A percentile compares a stretch with the other conserved stretches of the same genome.
Conservation (phyloP, 2,329 filamentous ascomycete species). For the Phyllachora maydis region DNA sequence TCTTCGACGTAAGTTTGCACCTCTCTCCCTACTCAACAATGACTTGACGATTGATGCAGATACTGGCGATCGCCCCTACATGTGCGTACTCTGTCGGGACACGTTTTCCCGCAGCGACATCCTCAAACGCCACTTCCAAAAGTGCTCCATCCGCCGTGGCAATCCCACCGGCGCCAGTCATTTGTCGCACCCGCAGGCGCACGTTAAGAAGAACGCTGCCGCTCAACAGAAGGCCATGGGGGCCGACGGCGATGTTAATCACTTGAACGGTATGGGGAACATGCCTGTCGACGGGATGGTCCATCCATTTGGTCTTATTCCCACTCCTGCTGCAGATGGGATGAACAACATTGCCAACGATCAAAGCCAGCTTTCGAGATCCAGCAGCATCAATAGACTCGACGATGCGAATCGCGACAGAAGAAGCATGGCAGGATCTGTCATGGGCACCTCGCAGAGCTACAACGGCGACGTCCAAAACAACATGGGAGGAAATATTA, state of each 20-base stretch:
- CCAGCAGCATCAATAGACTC: constrained; percentile 39
- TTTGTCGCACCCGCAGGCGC: constrained; percentile 77
- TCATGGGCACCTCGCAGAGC: constrained; percentile 31
- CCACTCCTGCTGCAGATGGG: constrained; percentile 32
- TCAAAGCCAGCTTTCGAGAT: constrained; percentile 39
- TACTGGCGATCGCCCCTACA: constrained; percentile 93
- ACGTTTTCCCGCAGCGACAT: constrained; percentile 97
- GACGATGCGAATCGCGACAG: constrained; percentile 35
- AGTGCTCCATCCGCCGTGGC: constrained; percentile 89
- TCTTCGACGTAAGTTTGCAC: constrained; percentile 61
- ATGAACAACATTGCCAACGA: constrained; percentile 38
- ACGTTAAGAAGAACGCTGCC: constrained; percentile 58
- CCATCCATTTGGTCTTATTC: constrained; percentile 21
- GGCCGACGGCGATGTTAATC: constrained; percentile 34
- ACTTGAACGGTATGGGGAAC: constrained; percentile 39
- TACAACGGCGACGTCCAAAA: constrained; percentile 36
- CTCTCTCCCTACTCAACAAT: constrained; percentile 5
- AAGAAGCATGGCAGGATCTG: constrained; percentile 30
- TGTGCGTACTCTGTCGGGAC: constrained; percentile 93
- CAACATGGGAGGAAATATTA: constrained; percentile 40
- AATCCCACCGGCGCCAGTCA: constrained; percentile 92
- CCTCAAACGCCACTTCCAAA: constrained; percentile 96
- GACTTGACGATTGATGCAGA: constrained; percentile 29
- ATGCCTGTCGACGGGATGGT: constrained; percentile 33
- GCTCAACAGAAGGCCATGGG: constrained; percentile 32